Percentiles rank a stretch among this genome's conserved stretches.
Evolutionary conservation across 352 stramenopile genomes (phyloP).

Genomic region (Blastocystis sp.): DNA sequence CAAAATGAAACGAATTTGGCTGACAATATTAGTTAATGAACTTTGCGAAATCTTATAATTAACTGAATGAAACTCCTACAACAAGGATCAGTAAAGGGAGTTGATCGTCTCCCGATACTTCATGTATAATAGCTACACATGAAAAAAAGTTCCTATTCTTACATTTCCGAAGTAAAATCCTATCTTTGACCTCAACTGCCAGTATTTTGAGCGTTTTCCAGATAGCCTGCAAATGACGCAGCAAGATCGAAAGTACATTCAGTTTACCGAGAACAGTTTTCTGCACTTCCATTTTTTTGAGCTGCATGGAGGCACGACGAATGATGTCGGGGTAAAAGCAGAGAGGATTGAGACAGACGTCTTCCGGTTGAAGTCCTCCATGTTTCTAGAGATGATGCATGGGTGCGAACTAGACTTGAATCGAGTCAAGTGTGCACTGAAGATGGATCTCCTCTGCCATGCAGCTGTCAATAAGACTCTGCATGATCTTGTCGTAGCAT

Average conservation of each 20-base stretch:
- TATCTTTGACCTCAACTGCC: neutral
- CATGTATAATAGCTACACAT: neutral
- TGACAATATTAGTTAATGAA: neutral
- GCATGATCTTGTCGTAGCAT: slow-evolving; percentile 29
- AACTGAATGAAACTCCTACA: neutral
- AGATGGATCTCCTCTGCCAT: slow-evolving; percentile 24
- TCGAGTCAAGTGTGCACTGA: neutral
- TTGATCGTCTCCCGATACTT: neutral
- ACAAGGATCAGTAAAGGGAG: slow-evolving; percentile 21
- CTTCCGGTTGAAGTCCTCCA: neutral
- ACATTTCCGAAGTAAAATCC: neutral
- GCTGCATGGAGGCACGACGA: neutral
- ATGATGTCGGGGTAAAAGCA: slow-evolving; percentile 35
- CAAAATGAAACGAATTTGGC: slow-evolving; percentile 35
- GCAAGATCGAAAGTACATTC: neutral
- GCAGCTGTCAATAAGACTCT: neutral
- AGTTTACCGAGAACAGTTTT: slow-evolving; percentile 10
- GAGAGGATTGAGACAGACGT: neutral
- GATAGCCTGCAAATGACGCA: neutral
- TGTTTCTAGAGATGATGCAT: neutral
- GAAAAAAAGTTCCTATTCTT: neutral
- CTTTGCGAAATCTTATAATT: neutral
- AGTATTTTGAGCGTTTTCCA: slow-evolving; percentile 3
- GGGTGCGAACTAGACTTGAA: neutral
- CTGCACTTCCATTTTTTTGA: neutral